Percentiles rank a stretch among this genome's conserved stretches.
Conservation (phyloP, 306 rosid genomes). For the Quillaja saponaria region DNA sequence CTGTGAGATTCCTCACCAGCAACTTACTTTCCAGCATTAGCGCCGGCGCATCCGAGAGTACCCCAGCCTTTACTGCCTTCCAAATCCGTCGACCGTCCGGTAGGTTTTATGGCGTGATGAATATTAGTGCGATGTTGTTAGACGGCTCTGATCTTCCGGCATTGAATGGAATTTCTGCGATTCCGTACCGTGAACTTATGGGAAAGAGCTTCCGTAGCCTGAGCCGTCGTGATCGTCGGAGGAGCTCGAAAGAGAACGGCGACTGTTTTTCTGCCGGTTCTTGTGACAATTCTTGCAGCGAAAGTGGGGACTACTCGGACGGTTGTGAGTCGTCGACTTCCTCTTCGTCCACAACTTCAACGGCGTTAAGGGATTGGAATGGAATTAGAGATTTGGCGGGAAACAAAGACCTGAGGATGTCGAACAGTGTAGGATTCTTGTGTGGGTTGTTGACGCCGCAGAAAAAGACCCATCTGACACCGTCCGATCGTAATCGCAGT, state of each 20-base stretch:
- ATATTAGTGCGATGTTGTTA: slow-evolving; percentile 60
- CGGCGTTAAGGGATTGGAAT: slow-evolving; percentile 65
- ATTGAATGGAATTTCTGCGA: slow-evolving; percentile 47
- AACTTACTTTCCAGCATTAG: slow-evolving; percentile 44
- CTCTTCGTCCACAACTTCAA: slow-evolving; percentile 45
- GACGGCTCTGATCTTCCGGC: slow-evolving; percentile 49
- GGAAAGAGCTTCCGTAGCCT: slow-evolving; percentile 40
- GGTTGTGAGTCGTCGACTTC: slow-evolving; percentile 48
- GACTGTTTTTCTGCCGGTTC: slow-evolving; percentile 39
- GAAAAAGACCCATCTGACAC: slow-evolving; percentile 25
- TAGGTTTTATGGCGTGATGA: slow-evolving; percentile 75
- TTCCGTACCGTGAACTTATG: slow-evolving; percentile 74
- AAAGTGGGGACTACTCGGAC: slow-evolving; percentile 43
- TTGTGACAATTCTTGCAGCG: slow-evolving; percentile 41
- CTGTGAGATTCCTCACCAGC: slow-evolving; percentile 70
- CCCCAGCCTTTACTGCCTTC: slow-evolving; percentile 67
- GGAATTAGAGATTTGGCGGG: slow-evolving; percentile 58
- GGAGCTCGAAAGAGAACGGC: slow-evolving; percentile 20
- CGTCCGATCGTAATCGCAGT: slow-evolving; percentile 19
- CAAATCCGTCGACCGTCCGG: slow-evolving; percentile 86
- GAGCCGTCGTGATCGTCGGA: slow-evolving; percentile 18
- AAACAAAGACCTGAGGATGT: slow-evolving; percentile 35
- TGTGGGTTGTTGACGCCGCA: slow-evolving; percentile 57
- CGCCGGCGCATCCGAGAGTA: slow-evolving; percentile 16
- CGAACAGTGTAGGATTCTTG: slow-evolving; percentile 54